phyloP scores from a whole-genome alignment of 306 rosid species.

The Rosa lucieae region DNA sequence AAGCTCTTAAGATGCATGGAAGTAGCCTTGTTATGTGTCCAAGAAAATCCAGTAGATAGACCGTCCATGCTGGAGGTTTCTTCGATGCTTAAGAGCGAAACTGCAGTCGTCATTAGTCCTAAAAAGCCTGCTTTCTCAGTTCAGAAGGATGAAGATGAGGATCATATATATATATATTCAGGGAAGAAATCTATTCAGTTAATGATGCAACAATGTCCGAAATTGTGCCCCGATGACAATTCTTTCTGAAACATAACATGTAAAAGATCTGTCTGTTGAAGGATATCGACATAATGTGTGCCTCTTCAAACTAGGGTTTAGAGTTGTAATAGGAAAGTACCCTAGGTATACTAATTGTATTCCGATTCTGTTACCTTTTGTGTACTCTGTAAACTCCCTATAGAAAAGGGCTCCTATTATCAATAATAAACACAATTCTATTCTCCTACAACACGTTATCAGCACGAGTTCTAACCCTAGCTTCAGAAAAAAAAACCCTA shows the following conservation, averaged over 20 bases:
- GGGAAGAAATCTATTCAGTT: background rate
- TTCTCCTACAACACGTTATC: no score
- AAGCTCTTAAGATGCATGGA: constrained; percentile 33
- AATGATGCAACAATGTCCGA: constrained; percentile 9
- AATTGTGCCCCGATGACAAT: background rate
- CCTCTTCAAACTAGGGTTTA: no score
- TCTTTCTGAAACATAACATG: background rate
- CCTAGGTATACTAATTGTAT: no score
- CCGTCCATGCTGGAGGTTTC: constrained; percentile 38
- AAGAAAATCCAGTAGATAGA: constrained; percentile 33
- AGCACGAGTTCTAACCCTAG: no score
- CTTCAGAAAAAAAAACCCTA: no score
- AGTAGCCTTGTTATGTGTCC: constrained; percentile 37
- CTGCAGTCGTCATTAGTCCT: background rate
- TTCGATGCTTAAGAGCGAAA: constrained; percentile 38
- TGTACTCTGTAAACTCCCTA: no score
- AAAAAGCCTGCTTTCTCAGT: constrained; percentile 34
- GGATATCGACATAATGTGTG: no score
- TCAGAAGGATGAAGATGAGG: background rate
- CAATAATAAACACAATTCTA: no score
- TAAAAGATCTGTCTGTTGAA: background rate
- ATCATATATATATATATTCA: background rate
- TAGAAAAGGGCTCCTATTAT: no score
- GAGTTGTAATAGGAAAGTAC: no score
- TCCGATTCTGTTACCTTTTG: no score